Percentiles rank a stretch among this genome's conserved stretches.
phyloP scores from a whole-genome alignment of 805 yeast species.

The Tetrapisispora taiwanensis region DNA sequence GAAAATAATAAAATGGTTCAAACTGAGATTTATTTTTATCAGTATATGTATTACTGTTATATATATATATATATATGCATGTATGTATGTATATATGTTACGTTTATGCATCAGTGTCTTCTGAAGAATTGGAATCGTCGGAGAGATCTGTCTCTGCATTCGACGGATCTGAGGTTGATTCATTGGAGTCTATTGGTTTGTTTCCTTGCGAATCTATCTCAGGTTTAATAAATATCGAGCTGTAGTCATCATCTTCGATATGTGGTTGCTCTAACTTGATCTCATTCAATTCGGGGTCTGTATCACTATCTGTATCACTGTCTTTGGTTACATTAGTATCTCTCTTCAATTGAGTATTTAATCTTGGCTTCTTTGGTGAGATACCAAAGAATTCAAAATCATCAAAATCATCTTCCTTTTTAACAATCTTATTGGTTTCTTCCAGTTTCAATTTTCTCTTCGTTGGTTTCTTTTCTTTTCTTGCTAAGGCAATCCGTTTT shows the following conservation, averaged over 20 bases:
- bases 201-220: not conserved
- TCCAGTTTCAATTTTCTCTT: not conserved
- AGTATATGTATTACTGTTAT: too few species aligned
- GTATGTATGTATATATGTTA: too few species aligned
- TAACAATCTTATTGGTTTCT: not conserved
- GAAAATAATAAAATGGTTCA: too few species aligned
- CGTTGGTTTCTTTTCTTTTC: not conserved
- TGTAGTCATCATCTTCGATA: not conserved
- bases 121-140: not conserved
- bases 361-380: not conserved
- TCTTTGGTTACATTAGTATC: not conserved
- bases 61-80: too few species aligned
- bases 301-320: not conserved
- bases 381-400: constrained; percentile 20
- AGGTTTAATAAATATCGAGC: not conserved
- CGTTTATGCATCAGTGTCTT: not conserved
- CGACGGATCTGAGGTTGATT: not conserved
- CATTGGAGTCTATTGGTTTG: not conserved
- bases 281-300: not conserved
- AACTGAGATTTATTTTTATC: too few species aligned
- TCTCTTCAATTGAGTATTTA: not conserved
- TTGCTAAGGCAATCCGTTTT: constrained; percentile 8
- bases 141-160: not conserved
- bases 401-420: constrained; percentile 11
- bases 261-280: not conserved